Base-by-base conservation (phyloP, 257 asterid genomes). In the Oldenlandia corymbosa region DNA sequence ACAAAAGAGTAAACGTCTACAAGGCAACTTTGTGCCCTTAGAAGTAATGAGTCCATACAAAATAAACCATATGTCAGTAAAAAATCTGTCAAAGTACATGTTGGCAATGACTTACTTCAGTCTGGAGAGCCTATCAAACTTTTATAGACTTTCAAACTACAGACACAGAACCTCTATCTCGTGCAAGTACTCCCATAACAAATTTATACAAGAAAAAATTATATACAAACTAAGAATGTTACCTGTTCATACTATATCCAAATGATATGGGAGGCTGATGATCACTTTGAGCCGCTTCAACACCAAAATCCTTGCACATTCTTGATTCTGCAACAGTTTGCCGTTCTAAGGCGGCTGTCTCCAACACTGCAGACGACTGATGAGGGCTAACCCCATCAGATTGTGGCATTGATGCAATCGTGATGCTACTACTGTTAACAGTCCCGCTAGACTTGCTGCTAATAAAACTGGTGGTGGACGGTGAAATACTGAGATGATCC, bases 401-500 rank as follows among this genome's bases (percentile, higher is more conserved):
- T 53, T 75, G 86, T 71, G 95, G 84, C 62, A 76, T 58, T 58
- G 95, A 83, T 48, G 73, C 79, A 69, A 79, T 74, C 47, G 91
- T 79, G 34, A 71, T 68, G 79, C 82, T 78, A 68, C 83, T 80
- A 79, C 89, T 84, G 65, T 76, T 80, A 70, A 84, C 76, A 63
- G 99, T 92, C 70, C 77, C 88, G 64, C 94, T 78, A 59, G 99
- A 92, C 77, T 78, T 92, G 50, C 80, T 71, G 81, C 99, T 92
- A 74, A 81, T 70, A 66, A 87, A 81, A 84, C 99, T 92, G 58
- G 78, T 76, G 49, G 78, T 84, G 68, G 97, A 82, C n/a, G 88
- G 84, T 5, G 91, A 84, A 64, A 72, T 67, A 76, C 82, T 79
- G 69, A 50, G 67, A n/a, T n/a, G n/a, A 37, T 89, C 94, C 82